Conservation (phyloP, 139 green algal species). For the Closterium sp. region DNA sequence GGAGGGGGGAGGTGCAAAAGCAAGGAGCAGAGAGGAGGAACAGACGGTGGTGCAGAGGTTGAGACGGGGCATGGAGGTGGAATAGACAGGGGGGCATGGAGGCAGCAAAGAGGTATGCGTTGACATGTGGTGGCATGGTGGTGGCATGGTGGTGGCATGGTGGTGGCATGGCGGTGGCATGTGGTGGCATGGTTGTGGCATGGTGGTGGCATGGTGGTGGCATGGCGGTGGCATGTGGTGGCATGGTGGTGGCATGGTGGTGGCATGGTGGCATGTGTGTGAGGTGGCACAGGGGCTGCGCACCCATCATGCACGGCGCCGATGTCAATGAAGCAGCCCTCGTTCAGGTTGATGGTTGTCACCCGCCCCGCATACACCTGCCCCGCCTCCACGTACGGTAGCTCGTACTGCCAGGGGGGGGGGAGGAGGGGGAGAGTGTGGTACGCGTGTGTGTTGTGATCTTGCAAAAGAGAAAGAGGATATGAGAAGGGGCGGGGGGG, state of each 20-base stretch:
- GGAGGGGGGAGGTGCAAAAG: neutral
- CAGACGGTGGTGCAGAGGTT: too few relatives aligned
- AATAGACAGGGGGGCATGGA: too few relatives aligned
- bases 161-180: neutral
- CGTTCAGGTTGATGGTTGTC: neutral
- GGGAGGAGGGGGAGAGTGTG: neutral
- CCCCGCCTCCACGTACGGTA: slow-evolving; percentile 16
- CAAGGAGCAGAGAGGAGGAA: neutral
- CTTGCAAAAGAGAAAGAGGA: neutral
- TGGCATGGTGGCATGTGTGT: neutral
- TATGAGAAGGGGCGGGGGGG: neutral
- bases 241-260: neutral
- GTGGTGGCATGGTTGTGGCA: neutral
- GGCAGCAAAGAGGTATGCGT: too few relatives aligned
- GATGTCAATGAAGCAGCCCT: slow-evolving; percentile 13
- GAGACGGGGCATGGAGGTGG: too few relatives aligned
- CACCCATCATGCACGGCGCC: slow-evolving; percentile 19
- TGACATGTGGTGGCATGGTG: neutral
- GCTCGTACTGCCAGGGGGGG: neutral
- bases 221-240: neutral
- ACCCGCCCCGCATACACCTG: slow-evolving; percentile 14
- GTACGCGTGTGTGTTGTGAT: too few relatives aligned
- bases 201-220: neutral
- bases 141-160: neutral
- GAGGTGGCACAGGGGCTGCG: neutral